Evolutionary conservation across 495 filamentous ascomycete species (phyloP).

Genomic region (Talaromyces wortmannii): DNA sequence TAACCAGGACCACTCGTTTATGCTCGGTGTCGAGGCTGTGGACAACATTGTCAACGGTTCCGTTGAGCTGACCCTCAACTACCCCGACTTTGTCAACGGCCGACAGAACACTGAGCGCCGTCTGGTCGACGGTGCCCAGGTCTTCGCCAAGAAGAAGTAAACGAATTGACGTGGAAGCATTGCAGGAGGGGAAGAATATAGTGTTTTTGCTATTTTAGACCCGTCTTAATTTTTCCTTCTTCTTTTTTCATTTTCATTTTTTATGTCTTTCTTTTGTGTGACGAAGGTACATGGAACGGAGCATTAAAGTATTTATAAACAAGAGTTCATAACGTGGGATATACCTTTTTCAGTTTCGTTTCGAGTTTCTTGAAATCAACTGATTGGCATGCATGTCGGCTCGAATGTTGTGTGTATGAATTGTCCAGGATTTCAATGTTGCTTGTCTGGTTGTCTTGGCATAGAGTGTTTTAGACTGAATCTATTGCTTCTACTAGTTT

Average conservation of each 20-base stretch:
- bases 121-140: constrained; percentile 69
- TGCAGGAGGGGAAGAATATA: background rate
- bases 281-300: background rate
- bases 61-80: constrained; percentile 94
- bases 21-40: constrained; percentile 95
- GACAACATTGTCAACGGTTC: constrained; percentile 94
- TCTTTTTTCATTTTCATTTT: background rate
- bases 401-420: too few relatives aligned
- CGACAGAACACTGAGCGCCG: constrained; percentile 84
- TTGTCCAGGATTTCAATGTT: background rate
- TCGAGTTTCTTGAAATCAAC: background rate
- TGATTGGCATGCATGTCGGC: background rate
- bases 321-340: background rate
- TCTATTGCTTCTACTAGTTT: background rate
- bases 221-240: constrained; percentile 2
- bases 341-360: background rate
- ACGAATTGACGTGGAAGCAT: background rate
- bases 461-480: background rate
- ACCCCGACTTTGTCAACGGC: constrained; percentile 97
- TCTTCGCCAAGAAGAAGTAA: constrained; percentile 44
- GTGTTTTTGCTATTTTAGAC: background rate
- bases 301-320: background rate
- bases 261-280: constrained; percentile 5
- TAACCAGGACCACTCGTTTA: constrained; percentile 98
- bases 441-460: background rate